Percentiles rank a stretch among this genome's conserved stretches.
These are phyloP conservation scores for Leishmania braziliensis DNA, from an alignment of 208 protist species.

Conservation along the genomic window DNA sequence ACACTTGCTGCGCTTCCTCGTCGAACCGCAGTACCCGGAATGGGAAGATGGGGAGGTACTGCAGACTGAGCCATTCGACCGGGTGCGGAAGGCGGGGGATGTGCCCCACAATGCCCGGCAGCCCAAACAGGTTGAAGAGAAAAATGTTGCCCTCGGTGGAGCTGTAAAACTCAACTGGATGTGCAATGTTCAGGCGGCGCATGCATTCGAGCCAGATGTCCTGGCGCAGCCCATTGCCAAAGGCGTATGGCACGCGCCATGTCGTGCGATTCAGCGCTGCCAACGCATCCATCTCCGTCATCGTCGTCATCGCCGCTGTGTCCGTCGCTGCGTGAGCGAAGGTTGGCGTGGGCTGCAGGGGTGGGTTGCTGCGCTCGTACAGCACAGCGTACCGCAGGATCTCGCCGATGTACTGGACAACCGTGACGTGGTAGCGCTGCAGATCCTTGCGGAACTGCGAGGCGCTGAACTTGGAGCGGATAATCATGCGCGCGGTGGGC, in stretches of 20 bases:
- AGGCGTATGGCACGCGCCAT: conserved; percentile 74
- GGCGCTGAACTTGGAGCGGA: conserved; percentile 76
- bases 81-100: conserved; percentile 49
- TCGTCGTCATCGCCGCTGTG: conserved; percentile 1
- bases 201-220: conserved; percentile 85
- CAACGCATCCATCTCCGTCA: conserved; percentile 9
- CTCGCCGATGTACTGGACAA: conserved; percentile 93
- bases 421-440: conserved; percentile 64
- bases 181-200: conserved; percentile 43
- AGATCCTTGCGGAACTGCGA: conserved; percentile 68
- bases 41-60: conserved; percentile 51
- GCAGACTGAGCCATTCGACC: conserved; percentile 32
- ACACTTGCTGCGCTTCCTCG: conserved; percentile 43
- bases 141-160: conserved; percentile 85
- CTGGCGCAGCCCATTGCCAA: conserved; percentile 90
- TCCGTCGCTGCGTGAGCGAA: not conserved
- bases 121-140: conserved; percentile 62
- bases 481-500: conserved; percentile 56
- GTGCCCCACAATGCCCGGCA: conserved; percentile 58
- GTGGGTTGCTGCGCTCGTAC: conserved; percentile 37
- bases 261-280: conserved; percentile 18
- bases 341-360: not conserved
- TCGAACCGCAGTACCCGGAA: conserved; percentile 57
- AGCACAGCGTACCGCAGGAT: conserved; percentile 80
- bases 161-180: conserved; percentile 89